Conservation (phyloP, 768 basidiomycete genomes). For the Boletus tylopilopsis region DNA sequence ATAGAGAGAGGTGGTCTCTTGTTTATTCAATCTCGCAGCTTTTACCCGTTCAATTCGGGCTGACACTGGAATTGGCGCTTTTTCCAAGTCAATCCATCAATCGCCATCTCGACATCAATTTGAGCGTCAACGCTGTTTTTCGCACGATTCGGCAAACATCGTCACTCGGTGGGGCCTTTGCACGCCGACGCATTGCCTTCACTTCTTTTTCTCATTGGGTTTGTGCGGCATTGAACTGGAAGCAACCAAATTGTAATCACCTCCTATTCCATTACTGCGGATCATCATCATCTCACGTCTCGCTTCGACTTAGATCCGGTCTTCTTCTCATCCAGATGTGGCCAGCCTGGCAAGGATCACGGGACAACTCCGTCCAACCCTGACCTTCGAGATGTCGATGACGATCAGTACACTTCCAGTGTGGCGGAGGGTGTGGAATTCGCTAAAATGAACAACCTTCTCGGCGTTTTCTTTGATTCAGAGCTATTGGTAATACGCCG, state of each 20-base stretch:
- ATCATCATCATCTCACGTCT: constrained; percentile 18
- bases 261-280: constrained; percentile 17
- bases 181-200: constrained; percentile 82
- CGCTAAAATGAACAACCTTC: constrained; percentile 85
- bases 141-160: constrained; percentile 75
- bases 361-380: constrained; percentile 38
- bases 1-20: not conserved
- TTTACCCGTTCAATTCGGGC: constrained; percentile 58
- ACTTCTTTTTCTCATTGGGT: constrained; percentile 88
- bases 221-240: constrained; percentile 94
- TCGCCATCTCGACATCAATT: constrained; percentile 67
- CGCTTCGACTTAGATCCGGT: constrained; percentile 70
- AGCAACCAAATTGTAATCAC: constrained; percentile 92
- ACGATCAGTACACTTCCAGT: constrained; percentile 54
- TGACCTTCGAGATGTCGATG: constrained; percentile 40
- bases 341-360: constrained; percentile 44
- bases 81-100: constrained; percentile 43
- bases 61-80: constrained; percentile 83
- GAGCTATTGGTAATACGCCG: constrained; percentile 66
- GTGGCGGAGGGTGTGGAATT: constrained; percentile 92
- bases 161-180: constrained; percentile 44
- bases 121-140: constrained; percentile 80
- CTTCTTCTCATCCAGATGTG: constrained; percentile 89
- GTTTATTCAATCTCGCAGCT: constrained; percentile 37
- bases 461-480: constrained; percentile 89